Conservation (phyloP, 257 asterid species). For the Ligustrum vulgare region DNA sequence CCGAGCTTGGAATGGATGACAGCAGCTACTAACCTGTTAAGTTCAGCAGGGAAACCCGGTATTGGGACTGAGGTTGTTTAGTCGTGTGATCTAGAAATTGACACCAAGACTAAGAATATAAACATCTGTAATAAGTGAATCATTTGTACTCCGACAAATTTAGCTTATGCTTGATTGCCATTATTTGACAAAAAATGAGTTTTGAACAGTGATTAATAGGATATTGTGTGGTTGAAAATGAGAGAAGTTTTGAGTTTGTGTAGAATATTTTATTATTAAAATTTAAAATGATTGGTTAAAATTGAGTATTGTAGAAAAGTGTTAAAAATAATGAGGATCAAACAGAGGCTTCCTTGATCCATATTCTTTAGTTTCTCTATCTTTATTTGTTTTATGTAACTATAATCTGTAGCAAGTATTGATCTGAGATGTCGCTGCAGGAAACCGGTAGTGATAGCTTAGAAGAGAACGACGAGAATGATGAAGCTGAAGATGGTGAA, state of each 20-base stretch:
- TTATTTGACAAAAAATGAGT: too few species aligned
- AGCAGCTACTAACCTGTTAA: neutral
- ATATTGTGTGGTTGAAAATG: too few species aligned
- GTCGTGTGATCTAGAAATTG: neutral
- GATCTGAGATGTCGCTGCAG: constrained; percentile 29
- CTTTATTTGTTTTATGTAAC: neutral
- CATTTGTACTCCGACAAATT: neutral
- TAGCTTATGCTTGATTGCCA: neutral
- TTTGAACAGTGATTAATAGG: too few species aligned
- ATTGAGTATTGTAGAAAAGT: too few species aligned
- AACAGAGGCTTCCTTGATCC: neutral
- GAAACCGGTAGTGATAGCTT: constrained; percentile 62
- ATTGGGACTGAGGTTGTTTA: neutral
- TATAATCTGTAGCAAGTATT: neutral
- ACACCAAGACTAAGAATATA: neutral
- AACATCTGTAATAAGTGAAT: neutral
- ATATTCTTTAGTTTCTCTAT: too few species aligned
- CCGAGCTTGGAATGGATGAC: neutral
- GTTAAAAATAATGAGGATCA: too few species aligned
- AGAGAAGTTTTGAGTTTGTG: too few species aligned
- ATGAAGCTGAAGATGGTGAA: constrained; percentile 36
- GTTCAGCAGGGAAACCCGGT: neutral
- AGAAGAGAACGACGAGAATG: constrained; percentile 44
- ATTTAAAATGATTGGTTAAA: too few species aligned
- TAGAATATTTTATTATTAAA: too few species aligned